A percentile compares a stretch with the other conserved stretches of the same genome.
These are phyloP conservation scores for Zangia roseola DNA, from an alignment of 768 basidiomycete species.

Conservation along the genomic window DNA sequence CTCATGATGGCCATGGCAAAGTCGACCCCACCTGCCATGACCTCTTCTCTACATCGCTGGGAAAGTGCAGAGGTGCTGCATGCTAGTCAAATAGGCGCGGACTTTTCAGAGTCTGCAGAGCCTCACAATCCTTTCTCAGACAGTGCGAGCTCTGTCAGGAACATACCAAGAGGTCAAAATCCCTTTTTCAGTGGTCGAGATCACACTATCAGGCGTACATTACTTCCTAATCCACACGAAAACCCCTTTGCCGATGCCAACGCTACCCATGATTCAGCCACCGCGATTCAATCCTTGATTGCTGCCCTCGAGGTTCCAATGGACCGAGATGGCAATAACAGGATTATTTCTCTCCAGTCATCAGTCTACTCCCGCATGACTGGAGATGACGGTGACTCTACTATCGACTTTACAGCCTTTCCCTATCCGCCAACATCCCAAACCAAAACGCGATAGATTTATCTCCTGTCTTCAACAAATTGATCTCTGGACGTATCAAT, in stretches of 20 bases:
- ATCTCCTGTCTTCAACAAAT: not conserved
- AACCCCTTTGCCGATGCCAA: constrained; percentile 46
- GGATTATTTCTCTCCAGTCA: constrained; percentile 60
- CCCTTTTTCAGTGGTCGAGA: constrained; percentile 44
- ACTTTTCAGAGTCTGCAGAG: constrained; percentile 1
- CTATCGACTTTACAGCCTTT: constrained; percentile 27
- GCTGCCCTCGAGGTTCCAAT: constrained; percentile 58
- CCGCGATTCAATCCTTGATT: constrained; percentile 60
- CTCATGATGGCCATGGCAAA: constrained; percentile 49
- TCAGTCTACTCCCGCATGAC: constrained; percentile 36
- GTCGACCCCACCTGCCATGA: constrained; percentile 58
- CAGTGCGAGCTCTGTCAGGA: constrained; percentile 14
- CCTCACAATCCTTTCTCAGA: constrained; percentile 30
- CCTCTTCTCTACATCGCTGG: constrained; percentile 57
- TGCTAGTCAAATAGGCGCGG: constrained; percentile 28
- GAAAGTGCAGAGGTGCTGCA: constrained; percentile 66
- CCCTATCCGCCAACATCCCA: constrained; percentile 29
- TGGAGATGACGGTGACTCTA: constrained; percentile 26
- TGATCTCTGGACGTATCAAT: constrained; percentile 1
- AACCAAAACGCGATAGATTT: constrained; percentile 8
- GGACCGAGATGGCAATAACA: constrained; percentile 45
- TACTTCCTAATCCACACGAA: constrained; percentile 12
- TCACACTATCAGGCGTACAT: constrained; percentile 27
- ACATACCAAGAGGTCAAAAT: constrained; percentile 26
- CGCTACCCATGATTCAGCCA: constrained; percentile 23